phyloP scores from a whole-genome alignment of 805 yeast species.

The Wickerhamiella galacta region DNA sequence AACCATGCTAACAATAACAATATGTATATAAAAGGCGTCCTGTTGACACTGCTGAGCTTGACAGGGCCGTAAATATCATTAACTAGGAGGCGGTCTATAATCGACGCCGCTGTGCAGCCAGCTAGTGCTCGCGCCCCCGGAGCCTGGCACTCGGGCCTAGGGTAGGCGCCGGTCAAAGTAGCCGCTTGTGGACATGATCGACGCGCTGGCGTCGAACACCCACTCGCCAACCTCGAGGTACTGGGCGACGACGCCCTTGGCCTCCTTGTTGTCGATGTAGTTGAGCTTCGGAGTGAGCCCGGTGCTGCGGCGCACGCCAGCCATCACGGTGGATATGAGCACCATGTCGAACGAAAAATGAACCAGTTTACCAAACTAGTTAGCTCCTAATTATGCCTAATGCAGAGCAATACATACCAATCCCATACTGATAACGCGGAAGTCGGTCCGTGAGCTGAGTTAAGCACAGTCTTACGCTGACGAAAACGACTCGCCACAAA shows the following conservation, averaged over 20 bases:
- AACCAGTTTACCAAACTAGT: slow-evolving; percentile 39
- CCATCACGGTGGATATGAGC: slow-evolving; percentile 61
- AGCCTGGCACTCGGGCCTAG: too few species aligned
- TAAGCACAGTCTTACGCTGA: too few species aligned
- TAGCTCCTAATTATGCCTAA: too few species aligned
- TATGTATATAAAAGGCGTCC: not conserved
- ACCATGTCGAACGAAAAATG: slow-evolving; percentile 69
- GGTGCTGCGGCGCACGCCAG: slow-evolving; percentile 72
- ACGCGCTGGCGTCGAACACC: slow-evolving; percentile 54
- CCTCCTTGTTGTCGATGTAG: slow-evolving; percentile 32
- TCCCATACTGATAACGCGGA: too few species aligned
- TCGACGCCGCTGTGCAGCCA: too few species aligned
- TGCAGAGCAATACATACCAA: too few species aligned
- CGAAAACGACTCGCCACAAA: too few species aligned
- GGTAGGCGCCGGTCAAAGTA: slow-evolving; percentile 37
- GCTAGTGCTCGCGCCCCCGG: too few species aligned
- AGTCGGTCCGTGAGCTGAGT: too few species aligned
- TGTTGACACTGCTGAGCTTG: too few species aligned
- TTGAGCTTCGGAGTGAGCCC: slow-evolving; percentile 47
- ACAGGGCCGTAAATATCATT: too few species aligned
- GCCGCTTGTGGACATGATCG: slow-evolving; percentile 50
- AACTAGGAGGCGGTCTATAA: too few species aligned
- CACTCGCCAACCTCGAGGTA: slow-evolving; percentile 80
- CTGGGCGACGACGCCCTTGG: slow-evolving; percentile 29
- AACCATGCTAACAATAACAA: not conserved